phyloP scores from a whole-genome alignment of 495 filamentous ascomycete species.

The Aspergillus hancockii region DNA sequence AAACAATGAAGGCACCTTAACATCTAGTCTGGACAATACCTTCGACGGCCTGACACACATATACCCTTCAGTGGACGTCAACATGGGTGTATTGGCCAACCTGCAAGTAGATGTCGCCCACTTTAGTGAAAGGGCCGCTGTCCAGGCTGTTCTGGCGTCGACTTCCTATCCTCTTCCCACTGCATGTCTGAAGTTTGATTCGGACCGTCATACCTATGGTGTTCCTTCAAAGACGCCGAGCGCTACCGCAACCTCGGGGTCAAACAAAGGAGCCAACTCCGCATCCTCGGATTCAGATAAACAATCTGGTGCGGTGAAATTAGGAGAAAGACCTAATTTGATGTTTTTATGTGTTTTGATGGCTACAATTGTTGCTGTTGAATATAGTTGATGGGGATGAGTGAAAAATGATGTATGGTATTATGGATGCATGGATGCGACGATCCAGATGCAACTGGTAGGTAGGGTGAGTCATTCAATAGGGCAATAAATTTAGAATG shows the following conservation, averaged over 20 bases:
- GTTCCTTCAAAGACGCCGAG: not conserved
- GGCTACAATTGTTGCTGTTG: slow-evolving; percentile 7
- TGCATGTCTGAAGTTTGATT: slow-evolving; percentile 24
- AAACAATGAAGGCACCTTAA: not conserved
- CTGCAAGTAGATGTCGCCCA: slow-evolving; percentile 12
- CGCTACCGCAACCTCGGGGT: not conserved
- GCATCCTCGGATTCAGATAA: not conserved
- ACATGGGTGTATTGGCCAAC: slow-evolving; percentile 21
- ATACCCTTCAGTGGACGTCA: slow-evolving; percentile 19
- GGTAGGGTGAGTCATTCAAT: no score
- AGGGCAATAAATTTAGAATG: no score
- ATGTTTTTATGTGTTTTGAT: not conserved
- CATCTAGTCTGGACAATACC: not conserved
- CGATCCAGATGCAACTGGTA: not conserved
- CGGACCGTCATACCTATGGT: not conserved
- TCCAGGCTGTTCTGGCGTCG: slow-evolving; percentile 5
- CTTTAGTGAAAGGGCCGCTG: not conserved
- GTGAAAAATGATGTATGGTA: not conserved
- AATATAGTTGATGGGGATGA: slow-evolving; percentile 6
- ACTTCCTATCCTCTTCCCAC: slow-evolving; percentile 21
- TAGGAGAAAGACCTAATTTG: not conserved
- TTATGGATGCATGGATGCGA: not conserved
- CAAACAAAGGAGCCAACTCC: not conserved
- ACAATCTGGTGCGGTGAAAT: not conserved
- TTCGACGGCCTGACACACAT: slow-evolving; percentile 23